These are phyloP conservation scores for Laguncularia racemosa DNA, from an alignment of 345 rosid species.

Conservation along the genomic window DNA sequence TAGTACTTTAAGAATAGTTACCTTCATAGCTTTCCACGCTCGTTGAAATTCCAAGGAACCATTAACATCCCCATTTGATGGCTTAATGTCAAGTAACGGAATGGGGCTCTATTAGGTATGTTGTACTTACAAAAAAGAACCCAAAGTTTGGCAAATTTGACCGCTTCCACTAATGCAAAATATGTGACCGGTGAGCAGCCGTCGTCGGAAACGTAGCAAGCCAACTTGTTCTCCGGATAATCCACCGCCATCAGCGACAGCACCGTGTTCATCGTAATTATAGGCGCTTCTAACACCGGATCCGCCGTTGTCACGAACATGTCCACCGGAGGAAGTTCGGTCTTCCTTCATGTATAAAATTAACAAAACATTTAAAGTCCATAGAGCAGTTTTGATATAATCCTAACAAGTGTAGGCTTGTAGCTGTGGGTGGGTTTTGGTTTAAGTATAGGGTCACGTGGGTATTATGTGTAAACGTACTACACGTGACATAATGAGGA, in stretches of 20 bases:
- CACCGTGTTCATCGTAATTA: slow-evolving; percentile 40
- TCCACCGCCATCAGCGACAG: slow-evolving; percentile 49
- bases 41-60: slow-evolving; percentile 30
- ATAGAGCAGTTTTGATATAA: too few species aligned
- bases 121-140: slow-evolving; percentile 61
- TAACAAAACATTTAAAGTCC: too few species aligned
- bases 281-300: slow-evolving; percentile 36
- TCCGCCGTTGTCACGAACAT: slow-evolving; percentile 53
- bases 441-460: too few species aligned
- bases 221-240: slow-evolving; percentile 46
- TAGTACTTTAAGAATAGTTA: too few species aligned
- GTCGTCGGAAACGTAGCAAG: slow-evolving; percentile 54
- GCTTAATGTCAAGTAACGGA: slow-evolving; percentile 36
- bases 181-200: slow-evolving; percentile 53
- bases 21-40: slow-evolving; percentile 46
- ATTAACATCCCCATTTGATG: neutral
- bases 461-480: too few species aligned
- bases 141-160: slow-evolving; percentile 61
- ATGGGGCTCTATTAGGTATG: slow-evolving; percentile 56
- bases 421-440: too few species aligned
- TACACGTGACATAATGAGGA: too few species aligned
- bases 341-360: slow-evolving; percentile 26
- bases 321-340: slow-evolving; percentile 53
- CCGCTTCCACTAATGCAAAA: slow-evolving; percentile 54
- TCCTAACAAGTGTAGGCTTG: too few species aligned